A percentile compares a stretch with the other conserved stretches of the same genome.
These are phyloP conservation scores for Tubosaeta sp. DNA, from an alignment of 768 basidiomycete genomes.

Conservation along the genomic window DNA sequence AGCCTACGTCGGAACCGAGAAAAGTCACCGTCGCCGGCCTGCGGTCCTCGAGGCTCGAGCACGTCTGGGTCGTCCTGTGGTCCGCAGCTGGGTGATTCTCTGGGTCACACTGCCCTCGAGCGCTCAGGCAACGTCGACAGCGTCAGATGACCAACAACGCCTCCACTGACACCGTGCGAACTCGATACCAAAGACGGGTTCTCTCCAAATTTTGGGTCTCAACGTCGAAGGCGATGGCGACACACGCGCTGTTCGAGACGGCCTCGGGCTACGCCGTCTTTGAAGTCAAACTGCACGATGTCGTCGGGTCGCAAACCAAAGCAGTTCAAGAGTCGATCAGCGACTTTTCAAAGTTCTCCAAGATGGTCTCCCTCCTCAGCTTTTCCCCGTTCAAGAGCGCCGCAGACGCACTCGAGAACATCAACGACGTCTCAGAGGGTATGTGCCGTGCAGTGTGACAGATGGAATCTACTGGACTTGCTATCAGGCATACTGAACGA, in stretches of 20 bases:
- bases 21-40: neutral
- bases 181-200: neutral
- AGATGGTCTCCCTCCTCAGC: conserved; percentile 87
- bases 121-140: conserved; percentile 1
- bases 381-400: conserved; percentile 94
- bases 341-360: conserved; percentile 83
- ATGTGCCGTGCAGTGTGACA: conserved; percentile 17
- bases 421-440: conserved; percentile 97
- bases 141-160: neutral
- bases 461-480: neutral
- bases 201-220: conserved; percentile 20
- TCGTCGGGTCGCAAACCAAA: conserved; percentile 75
- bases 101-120: conserved; percentile 2
- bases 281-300: conserved; percentile 80
- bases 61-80: neutral
- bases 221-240: conserved; percentile 48
- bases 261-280: conserved; percentile 94
- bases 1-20: neutral
- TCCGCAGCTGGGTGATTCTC: neutral
- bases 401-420: conserved; percentile 91
- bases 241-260: conserved; percentile 89
- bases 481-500: conserved; percentile 77
- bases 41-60: neutral
- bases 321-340: conserved; percentile 82
- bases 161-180: conserved; percentile 4